Evolutionary conservation across 2,329 filamentous ascomycete species (phyloP).

Genomic region (Colletotrichum sp.): DNA sequence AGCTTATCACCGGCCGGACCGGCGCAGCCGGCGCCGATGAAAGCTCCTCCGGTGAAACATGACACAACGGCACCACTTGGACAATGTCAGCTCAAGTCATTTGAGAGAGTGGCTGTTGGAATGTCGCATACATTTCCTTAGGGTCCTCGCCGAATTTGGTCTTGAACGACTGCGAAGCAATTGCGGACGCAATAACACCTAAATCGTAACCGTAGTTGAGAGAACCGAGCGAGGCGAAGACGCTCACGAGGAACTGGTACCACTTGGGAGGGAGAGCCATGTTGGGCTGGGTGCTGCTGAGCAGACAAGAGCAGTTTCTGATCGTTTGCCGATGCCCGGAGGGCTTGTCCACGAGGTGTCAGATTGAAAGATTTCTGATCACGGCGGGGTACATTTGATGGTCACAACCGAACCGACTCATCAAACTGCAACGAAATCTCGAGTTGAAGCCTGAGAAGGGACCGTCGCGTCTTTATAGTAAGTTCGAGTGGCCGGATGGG

Average conservation of each 20-base stretch:
- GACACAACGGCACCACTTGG: constrained; percentile 73
- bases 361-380: not conserved
- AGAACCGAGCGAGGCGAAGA: constrained; percentile 62
- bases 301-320: not conserved
- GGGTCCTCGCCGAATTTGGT: constrained; percentile 40
- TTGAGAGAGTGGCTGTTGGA: not conserved
- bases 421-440: constrained; percentile 3
- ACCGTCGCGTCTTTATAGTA: constrained; percentile 20
- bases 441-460: constrained; percentile 1
- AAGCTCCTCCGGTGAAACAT: constrained; percentile 79
- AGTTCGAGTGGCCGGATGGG: not conserved
- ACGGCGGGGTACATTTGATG: not conserved
- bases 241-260: constrained; percentile 56
- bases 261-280: constrained; percentile 50
- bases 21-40: constrained; percentile 70
- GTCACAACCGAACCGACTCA: constrained; percentile 3
- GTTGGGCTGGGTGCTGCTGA: constrained; percentile 4
- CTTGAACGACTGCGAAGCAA: constrained; percentile 52
- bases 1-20: constrained; percentile 68
- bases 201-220: constrained; percentile 62
- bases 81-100: not conserved
- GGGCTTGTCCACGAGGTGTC: not conserved
- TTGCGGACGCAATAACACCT: constrained; percentile 56
- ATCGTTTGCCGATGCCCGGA: not conserved
- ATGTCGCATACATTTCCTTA: constrained; percentile 38